These are phyloP conservation scores for Pleurozium schreberi DNA, from an alignment of 225 moss, liverwort and hornwort genomes.

Conservation along the genomic window DNA sequence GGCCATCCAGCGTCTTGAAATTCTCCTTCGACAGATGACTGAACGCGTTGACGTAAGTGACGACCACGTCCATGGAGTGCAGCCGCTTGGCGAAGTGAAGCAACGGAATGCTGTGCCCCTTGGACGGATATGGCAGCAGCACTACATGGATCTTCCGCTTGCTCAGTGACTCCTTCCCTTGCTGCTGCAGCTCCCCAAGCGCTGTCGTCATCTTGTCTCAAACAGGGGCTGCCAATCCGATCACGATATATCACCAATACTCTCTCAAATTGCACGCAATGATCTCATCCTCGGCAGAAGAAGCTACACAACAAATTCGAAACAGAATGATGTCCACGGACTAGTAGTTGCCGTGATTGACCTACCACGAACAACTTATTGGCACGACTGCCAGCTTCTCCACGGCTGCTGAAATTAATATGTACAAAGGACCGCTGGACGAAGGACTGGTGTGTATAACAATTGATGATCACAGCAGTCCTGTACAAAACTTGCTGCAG, in stretches of 20 bases:
- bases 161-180: not conserved
- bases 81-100: conserved; percentile 38
- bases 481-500: not conserved
- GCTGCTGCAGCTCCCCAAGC: not conserved
- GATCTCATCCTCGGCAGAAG: not conserved
- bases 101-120: conserved; percentile 44
- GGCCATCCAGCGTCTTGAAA: conserved; percentile 2
- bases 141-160: conserved; percentile 5
- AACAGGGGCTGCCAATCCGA: not conserved
- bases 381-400: not conserved
- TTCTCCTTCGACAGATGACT: conserved; percentile 19
- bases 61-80: conserved; percentile 17
- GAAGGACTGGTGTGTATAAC: not conserved
- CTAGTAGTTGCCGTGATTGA: not conserved
- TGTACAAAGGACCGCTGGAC: not conserved
- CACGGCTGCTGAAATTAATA: not conserved
- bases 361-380: not conserved
- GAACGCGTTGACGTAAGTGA: conserved; percentile 27
- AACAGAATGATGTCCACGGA: not conserved
- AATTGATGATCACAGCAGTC: not conserved
- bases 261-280: not conserved
- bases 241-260: not conserved
- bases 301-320: not conserved
- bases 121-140: conserved; percentile 34
- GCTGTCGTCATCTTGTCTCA: not conserved